A percentile compares a stretch with the other conserved stretches of the same genome.
phyloP scores from a whole-genome alignment of 2,329 filamentous ascomycete genomes.

The Pezicula carpinea region DNA sequence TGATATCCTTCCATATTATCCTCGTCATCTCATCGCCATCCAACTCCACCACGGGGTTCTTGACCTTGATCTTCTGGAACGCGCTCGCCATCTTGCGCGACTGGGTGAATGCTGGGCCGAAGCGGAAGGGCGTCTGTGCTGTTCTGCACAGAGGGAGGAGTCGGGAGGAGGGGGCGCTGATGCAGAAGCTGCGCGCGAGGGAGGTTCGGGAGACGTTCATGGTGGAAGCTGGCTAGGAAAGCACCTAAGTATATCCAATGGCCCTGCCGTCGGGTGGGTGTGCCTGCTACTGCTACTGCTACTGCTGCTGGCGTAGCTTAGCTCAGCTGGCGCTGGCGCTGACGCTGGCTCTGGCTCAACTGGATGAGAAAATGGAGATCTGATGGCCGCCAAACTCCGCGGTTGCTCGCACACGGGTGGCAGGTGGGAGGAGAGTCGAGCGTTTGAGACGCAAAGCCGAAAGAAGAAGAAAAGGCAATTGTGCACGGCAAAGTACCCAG shows the following conservation, averaged over 20 bases:
- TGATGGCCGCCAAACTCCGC: background rate
- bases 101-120: slow-evolving; percentile 25
- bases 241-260: background rate
- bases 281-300: too few species aligned
- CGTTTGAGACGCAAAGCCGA: background rate
- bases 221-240: slow-evolving; percentile 5
- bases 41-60: slow-evolving; percentile 97
- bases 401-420: background rate
- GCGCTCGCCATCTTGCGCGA: slow-evolving; percentile 48
- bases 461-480: background rate
- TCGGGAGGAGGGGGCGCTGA: slow-evolving; percentile 2
- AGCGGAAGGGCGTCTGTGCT: slow-evolving; percentile 8
- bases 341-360: too few species aligned
- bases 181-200: slow-evolving; percentile 9
- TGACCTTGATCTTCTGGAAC: slow-evolving; percentile 92
- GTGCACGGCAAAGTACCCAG: too few species aligned
- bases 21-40: slow-evolving; percentile 96
- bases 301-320: too few species aligned
- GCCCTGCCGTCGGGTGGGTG: background rate
- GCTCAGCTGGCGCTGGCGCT: too few species aligned
- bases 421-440: background rate
- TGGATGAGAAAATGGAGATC: background rate
- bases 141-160: background rate
- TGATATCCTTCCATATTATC: slow-evolving; percentile 99
- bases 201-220: slow-evolving; percentile 13